Evolutionary conservation across 148 eudicot species (phyloP).

Genomic region (Amaranthus hypochondriacus): DNA sequence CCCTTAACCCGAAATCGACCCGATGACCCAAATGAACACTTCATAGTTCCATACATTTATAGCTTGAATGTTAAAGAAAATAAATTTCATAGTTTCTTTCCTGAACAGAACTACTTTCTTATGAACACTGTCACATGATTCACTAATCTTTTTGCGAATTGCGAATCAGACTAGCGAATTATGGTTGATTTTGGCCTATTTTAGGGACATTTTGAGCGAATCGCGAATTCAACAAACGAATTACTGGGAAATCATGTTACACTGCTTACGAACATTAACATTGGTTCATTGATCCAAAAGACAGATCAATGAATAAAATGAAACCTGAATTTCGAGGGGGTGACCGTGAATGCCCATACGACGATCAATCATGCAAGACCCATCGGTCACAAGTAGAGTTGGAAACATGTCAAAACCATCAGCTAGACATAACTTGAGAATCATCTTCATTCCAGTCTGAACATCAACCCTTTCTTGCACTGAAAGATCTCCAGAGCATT

Average conservation of each 20-base stretch:
- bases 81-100: background rate
- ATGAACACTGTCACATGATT: background rate
- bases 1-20: too few relatives aligned
- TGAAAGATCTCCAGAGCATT: slow-evolving; percentile 64
- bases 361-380: slow-evolving; percentile 91
- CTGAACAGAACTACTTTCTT: background rate
- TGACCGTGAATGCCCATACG: slow-evolving; percentile 94
- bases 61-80: background rate
- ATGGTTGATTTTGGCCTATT: too few relatives aligned
- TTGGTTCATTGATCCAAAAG: background rate
- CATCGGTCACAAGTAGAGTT: slow-evolving; percentile 74
- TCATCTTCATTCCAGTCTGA: slow-evolving; percentile 82
- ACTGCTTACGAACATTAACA: background rate
- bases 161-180: too few relatives aligned
- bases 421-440: slow-evolving; percentile 65
- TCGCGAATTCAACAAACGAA: too few relatives aligned
- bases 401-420: slow-evolving; percentile 94
- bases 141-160: too few relatives aligned
- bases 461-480: slow-evolving; percentile 80
- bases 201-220: too few relatives aligned
- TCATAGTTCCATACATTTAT: background rate
- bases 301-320: background rate
- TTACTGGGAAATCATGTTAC: too few relatives aligned
- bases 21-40: too few relatives aligned
- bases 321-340: slow-evolving; percentile 81